phyloP scores from a whole-genome alignment of 169 alveolate species.

The Fabrea salina region DNA sequence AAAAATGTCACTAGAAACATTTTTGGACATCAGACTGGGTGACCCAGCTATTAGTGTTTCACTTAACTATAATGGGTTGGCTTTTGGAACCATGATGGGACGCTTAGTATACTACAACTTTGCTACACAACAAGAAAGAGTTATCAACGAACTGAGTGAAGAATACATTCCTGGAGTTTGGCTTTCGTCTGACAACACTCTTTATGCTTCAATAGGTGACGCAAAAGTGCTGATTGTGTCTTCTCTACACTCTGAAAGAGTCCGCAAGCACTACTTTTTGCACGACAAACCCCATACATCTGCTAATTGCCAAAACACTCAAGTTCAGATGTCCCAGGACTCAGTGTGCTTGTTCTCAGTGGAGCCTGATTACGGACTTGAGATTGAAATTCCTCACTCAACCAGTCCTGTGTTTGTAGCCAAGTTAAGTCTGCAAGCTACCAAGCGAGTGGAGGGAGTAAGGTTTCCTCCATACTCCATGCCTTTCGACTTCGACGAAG shows the following conservation, averaged over 20 bases:
- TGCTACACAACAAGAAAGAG: neutral
- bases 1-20: slow-evolving; percentile 15
- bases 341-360: neutral
- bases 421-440: neutral
- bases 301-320: slow-evolving; percentile 2
- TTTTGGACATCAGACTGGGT: slow-evolving; percentile 30
- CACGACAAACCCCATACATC: neutral
- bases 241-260: neutral
- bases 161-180: slow-evolving; percentile 3
- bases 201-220: slow-evolving; percentile 23
- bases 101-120: slow-evolving; percentile 16
- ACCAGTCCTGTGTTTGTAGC: neutral
- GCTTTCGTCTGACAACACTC: neutral
- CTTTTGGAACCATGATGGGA: slow-evolving; percentile 24
- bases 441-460: neutral
- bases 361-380: neutral
- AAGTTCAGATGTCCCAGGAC: slow-evolving; percentile 2
- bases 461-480: slow-evolving; percentile 13
- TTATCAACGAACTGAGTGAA: slow-evolving; percentile 16
- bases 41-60: slow-evolving; percentile 11
- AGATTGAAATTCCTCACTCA: neutral
- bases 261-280: neutral
- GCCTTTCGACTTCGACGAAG: slow-evolving; percentile 31
- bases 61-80: neutral
- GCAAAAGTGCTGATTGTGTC: neutral